Evolutionary conservation across 495 filamentous ascomycete species (phyloP).

Genomic region (Elaphomyces granulatus): DNA sequence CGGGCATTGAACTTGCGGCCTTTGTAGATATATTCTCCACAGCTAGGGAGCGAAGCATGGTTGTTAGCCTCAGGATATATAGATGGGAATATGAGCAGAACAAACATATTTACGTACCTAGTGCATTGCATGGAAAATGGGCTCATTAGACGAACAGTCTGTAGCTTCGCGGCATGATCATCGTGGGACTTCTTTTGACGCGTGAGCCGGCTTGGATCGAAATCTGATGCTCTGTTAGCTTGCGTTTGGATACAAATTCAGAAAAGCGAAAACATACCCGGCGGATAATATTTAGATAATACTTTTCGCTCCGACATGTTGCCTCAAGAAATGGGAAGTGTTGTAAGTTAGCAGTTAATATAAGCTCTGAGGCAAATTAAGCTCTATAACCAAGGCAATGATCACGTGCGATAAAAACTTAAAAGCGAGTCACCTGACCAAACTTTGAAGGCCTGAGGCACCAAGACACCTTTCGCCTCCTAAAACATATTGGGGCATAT

Average conservation of each 20-base stretch:
- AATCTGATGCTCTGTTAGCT: slow-evolving; percentile 37
- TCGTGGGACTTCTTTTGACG: slow-evolving; percentile 51
- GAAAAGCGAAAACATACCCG: slow-evolving; percentile 14
- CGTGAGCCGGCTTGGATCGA: slow-evolving; percentile 75
- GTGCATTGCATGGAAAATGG: slow-evolving; percentile 92
- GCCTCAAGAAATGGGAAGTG: no score
- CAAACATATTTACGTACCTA: slow-evolving; percentile 52
- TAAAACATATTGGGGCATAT: no score
- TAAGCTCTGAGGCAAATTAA: no score
- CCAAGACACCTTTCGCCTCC: no score
- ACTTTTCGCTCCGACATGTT: slow-evolving; percentile 93
- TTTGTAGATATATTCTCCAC: slow-evolving; percentile 80
- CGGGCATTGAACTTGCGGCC: slow-evolving; percentile 95
- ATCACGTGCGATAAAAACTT: no score
- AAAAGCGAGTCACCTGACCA: no score
- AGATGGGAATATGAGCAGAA: neutral
- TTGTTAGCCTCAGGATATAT: neutral
- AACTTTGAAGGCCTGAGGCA: no score
- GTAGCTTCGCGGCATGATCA: slow-evolving; percentile 54
- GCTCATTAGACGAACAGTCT: slow-evolving; percentile 91
- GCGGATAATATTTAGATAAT: slow-evolving; percentile 67
- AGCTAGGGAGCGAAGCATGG: neutral
- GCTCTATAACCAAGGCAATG: no score
- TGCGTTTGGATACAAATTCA: neutral
- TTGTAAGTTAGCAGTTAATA: no score